Base-by-base conservation (phyloP, 1,284 basidiomycete genomes). In the Ganoderma lucidum region DNA sequence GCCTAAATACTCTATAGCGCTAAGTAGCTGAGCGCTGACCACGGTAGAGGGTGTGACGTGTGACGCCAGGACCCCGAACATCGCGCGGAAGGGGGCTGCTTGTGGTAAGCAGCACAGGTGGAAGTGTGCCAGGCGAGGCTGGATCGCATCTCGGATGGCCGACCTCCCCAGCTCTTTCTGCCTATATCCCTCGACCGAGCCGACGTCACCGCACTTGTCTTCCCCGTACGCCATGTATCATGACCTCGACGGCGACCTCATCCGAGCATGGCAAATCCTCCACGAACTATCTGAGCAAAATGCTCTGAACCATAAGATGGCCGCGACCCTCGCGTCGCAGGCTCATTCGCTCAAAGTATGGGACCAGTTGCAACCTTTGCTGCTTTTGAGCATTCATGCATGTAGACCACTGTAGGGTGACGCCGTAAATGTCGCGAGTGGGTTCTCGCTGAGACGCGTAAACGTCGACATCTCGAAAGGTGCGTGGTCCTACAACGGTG, bases 391-490 rank as follows among this genome's bases (percentile, higher is more conserved):
- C 60, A 70, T 71, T 73, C 73, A 76, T 75, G 62, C 63, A 68
- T 71, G 65, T 71, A 72, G 70, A 70, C 70, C 63, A 65, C 67
- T 65, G 65, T 79, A 96, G 94, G 88, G 87, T 28, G 93, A 97
- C 79, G 93, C 96, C n/a, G 82, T 88, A 0, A 89, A 96, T 76
- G 84, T 88, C 17, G 90, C 89, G 12, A 90, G 92, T 28, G 96
- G 95, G 1, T 97, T 94, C 79, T 88, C 92, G 0, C 83, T 99
- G 56, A 86, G 96, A 72, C 87, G 98, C 45, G 96, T 95, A 82
- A 99, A 99, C 80, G 89, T 93, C n/a, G 97, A 99, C 79, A 89
- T 99, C 44, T 90, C 94, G 48, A 91, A 97, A 88, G 95, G 89
- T 90, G 76, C 66, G 87, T 76, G 15, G n/a, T 37, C 28, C 19